Percentiles rank a stretch among this genome's conserved stretches.
Conservation (phyloP, 176 grass and related monocot genomes). For the Zoysia pacifica region DNA sequence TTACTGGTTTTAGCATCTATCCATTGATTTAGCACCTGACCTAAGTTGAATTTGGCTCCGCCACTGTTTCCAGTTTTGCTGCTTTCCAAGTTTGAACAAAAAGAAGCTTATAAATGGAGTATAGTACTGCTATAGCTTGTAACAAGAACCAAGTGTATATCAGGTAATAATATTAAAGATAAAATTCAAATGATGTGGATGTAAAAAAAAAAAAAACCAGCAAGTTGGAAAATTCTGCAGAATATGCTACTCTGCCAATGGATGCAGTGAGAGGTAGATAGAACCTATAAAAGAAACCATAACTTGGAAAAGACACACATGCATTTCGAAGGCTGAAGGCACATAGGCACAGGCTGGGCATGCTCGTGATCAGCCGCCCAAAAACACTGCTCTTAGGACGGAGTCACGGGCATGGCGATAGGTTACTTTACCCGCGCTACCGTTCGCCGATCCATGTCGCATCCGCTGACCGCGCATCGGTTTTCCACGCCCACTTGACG, state of each 20-base stretch:
- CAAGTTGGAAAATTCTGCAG: too few species aligned
- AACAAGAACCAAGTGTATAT: too few species aligned
- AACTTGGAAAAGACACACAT: neutral
- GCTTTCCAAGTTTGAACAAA: constrained; percentile 29
- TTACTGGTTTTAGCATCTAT: too few species aligned
- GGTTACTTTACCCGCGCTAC: constrained; percentile 13
- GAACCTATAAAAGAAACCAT: neutral
- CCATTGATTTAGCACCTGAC: too few species aligned
- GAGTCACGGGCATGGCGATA: constrained; percentile 12
- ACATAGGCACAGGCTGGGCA: neutral
- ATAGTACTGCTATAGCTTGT: too few species aligned
- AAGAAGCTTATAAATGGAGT: too few species aligned
- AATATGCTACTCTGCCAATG: too few species aligned
- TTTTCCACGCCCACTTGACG: neutral
- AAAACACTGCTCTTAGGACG: neutral
- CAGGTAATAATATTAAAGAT: too few species aligned
- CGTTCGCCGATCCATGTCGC: neutral
- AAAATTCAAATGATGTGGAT: too few species aligned
- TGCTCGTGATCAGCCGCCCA: neutral
- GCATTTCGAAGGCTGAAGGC: neutral
- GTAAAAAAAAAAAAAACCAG: too few species aligned
- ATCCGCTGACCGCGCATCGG: neutral
- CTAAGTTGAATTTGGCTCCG: too few species aligned
- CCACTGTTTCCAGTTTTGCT: neutral
- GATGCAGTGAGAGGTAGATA: neutral